Evolutionary conservation across 1,139 yeast genomes (phyloP).

Genomic region (Sugiyamaella pinicola): DNA sequence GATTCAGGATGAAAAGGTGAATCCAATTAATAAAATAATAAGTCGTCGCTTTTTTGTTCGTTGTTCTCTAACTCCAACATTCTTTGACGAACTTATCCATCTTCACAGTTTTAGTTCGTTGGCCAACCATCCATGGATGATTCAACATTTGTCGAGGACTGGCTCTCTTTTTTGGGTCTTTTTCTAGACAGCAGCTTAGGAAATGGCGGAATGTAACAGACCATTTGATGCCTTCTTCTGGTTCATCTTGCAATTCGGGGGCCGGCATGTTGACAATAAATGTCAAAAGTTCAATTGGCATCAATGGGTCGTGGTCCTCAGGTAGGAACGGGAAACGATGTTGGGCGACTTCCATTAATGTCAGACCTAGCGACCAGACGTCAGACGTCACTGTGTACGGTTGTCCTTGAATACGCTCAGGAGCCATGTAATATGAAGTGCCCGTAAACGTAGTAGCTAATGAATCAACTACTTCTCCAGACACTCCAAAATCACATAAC

Average conservation of each 20-base stretch:
- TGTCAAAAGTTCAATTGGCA: constrained; percentile 84
- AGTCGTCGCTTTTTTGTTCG: not conserved
- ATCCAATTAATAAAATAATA: constrained; percentile 5
- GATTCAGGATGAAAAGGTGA: not conserved
- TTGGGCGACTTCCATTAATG: constrained; percentile 87
- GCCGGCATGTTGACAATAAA: constrained; percentile 76
- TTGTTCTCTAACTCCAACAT: constrained; percentile 56
- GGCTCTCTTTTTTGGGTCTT: constrained; percentile 78
- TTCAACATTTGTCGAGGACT: constrained; percentile 88
- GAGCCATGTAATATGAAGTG: constrained; percentile 97
- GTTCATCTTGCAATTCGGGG: constrained; percentile 77
- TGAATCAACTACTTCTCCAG: constrained; percentile 94
- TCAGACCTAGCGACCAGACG: constrained; percentile 93
- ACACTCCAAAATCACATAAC: constrained; percentile 96
- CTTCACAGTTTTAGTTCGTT: constrained; percentile 65
- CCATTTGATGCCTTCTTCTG: constrained; percentile 78
- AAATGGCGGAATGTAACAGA: constrained; percentile 80
- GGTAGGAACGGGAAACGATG: constrained; percentile 75
- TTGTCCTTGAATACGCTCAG: constrained; percentile 93
- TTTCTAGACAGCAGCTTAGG: constrained; percentile 75
- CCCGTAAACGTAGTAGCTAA: constrained; percentile 96
- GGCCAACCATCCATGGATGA: constrained; percentile 90
- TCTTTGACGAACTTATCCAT: constrained; percentile 85
- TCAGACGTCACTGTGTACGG: constrained; percentile 94
- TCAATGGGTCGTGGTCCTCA: constrained; percentile 52